Conservation (phyloP, 352 stramenopile genomes). For the Lagenidium giganteum region DNA sequence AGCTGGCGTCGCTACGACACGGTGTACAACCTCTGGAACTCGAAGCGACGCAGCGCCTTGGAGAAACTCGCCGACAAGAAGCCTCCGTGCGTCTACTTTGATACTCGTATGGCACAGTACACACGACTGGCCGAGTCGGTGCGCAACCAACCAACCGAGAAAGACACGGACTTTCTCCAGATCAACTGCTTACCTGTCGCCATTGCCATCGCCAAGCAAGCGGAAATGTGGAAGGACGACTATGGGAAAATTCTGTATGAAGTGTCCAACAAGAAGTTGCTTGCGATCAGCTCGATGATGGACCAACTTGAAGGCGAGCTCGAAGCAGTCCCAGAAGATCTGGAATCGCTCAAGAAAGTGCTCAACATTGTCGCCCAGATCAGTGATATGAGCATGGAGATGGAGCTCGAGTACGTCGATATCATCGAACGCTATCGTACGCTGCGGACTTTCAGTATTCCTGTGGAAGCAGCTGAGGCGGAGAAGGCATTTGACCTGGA, state of each 20-base stretch:
- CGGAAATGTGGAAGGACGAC: conserved; percentile 92
- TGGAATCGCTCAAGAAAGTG: conserved; percentile 93
- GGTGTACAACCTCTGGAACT: conserved; percentile 94
- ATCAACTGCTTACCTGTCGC: conserved; percentile 91
- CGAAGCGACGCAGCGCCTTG: conserved; percentile 84
- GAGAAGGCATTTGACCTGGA: conserved; percentile 77
- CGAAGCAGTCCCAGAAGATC: conserved; percentile 68
- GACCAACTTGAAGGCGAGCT: conserved; percentile 81
- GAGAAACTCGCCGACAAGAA: conserved; percentile 92
- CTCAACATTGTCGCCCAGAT: conserved; percentile 90
- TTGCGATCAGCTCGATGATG: conserved; percentile 63
- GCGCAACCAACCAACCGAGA: conserved; percentile 83
- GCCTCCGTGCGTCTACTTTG: conserved; percentile 92
- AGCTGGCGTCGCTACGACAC: conserved; percentile 93
- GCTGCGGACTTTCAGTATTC: conserved; percentile 78
- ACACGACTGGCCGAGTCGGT: conserved; percentile 86
- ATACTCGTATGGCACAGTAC: conserved; percentile 91
- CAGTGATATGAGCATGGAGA: conserved; percentile 87
- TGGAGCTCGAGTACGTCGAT: conserved; percentile 92
- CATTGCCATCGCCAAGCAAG: conserved; percentile 86
- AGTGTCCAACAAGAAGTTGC: conserved; percentile 83
- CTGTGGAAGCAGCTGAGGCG: conserved; percentile 58
- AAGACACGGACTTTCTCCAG: conserved; percentile 94
- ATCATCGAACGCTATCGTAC: conserved; percentile 92
- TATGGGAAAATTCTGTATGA: conserved; percentile 91